Conservation (phyloP, 2,329 filamentous ascomycete species). For the Stemphylium vesicarium region DNA sequence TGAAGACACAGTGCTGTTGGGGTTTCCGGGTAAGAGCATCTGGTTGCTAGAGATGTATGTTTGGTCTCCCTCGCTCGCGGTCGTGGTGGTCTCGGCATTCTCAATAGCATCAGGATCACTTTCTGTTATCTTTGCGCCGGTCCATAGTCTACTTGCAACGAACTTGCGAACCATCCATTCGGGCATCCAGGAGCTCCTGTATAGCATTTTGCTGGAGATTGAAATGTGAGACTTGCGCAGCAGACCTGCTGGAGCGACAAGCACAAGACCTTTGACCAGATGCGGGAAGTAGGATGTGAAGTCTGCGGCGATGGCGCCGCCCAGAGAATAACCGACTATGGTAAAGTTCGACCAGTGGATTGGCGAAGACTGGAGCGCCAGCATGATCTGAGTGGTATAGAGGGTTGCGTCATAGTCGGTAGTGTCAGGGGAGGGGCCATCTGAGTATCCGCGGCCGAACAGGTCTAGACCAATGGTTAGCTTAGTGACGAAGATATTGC, state of each 20-base stretch:
- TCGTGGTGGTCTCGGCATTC: conserved; percentile 21
- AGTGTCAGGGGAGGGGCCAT: conserved; percentile 64
- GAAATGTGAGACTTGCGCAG: conserved; percentile 70
- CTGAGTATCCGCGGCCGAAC: conserved; percentile 79
- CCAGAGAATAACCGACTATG: conserved; percentile 79
- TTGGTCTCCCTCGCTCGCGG: conserved; percentile 19
- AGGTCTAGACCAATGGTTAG: conserved; percentile 59
- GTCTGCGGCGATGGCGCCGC: conserved; percentile 73
- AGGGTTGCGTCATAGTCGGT: conserved; percentile 75
- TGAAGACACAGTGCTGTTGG: conserved; percentile 63
- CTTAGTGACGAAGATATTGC: neutral
- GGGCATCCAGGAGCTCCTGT: conserved; percentile 66
- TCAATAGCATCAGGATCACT: conserved; percentile 32
- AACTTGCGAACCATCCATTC: conserved; percentile 61
- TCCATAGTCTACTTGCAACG: conserved; percentile 41
- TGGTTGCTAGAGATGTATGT: conserved; percentile 31
- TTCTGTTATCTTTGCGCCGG: conserved; percentile 34
- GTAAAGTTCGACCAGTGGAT: conserved; percentile 65
- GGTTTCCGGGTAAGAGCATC: conserved; percentile 58
- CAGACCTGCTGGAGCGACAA: conserved; percentile 81
- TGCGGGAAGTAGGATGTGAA: conserved; percentile 74
- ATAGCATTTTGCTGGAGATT: conserved; percentile 67
- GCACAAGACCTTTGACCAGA: conserved; percentile 71
- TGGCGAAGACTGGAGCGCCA: conserved; percentile 72
- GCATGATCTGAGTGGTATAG: conserved; percentile 74